These are phyloP conservation scores for Pichia sp. DNA, from an alignment of 1,139 yeast genomes.

Conservation along the genomic window DNA sequence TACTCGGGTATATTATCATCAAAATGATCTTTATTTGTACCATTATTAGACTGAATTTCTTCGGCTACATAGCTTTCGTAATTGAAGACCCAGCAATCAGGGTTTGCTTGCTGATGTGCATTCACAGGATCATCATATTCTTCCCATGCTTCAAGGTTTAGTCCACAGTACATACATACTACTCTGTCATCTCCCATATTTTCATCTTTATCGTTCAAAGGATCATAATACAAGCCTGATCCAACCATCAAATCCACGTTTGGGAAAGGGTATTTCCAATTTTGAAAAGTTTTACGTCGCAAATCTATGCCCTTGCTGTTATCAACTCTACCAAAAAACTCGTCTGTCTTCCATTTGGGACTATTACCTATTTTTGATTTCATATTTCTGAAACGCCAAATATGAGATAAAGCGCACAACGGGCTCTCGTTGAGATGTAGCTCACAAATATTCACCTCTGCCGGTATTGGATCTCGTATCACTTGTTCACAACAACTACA, in stretches of 20 bases:
- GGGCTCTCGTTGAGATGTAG: conserved; percentile 5
- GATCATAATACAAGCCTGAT: conserved; percentile 41
- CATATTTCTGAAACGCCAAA: conserved; percentile 11
- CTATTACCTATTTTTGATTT: background rate
- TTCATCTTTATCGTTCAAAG: conserved; percentile 30
- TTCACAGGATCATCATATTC: conserved; percentile 52
- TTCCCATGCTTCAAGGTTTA: conserved; percentile 69
- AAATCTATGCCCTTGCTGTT: conserved; percentile 1
- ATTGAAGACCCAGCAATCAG: conserved; percentile 43
- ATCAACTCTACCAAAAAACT: conserved; percentile 5
- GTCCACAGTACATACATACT: conserved; percentile 63
- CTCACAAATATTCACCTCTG: conserved; percentile 6
- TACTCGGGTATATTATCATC: background rate
- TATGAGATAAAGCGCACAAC: conserved; percentile 8
- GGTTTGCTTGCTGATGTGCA: conserved; percentile 43
- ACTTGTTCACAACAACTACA: conserved; percentile 9
- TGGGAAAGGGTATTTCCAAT: conserved; percentile 7
- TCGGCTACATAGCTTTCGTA: background rate
- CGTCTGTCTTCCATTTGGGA: conserved; percentile 2
- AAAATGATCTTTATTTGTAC: background rate
- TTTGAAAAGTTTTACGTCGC: conserved; percentile 8
- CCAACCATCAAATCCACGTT: conserved; percentile 8
- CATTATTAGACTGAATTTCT: background rate
- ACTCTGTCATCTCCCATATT: conserved; percentile 51
- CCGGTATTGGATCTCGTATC: conserved; percentile 10